Percentiles rank a stretch among this genome's conserved stretches.
Evolutionary conservation across 108 stramenopile genomes (phyloP).

Genomic region (Mayamaea pseudoterrestris): DNA sequence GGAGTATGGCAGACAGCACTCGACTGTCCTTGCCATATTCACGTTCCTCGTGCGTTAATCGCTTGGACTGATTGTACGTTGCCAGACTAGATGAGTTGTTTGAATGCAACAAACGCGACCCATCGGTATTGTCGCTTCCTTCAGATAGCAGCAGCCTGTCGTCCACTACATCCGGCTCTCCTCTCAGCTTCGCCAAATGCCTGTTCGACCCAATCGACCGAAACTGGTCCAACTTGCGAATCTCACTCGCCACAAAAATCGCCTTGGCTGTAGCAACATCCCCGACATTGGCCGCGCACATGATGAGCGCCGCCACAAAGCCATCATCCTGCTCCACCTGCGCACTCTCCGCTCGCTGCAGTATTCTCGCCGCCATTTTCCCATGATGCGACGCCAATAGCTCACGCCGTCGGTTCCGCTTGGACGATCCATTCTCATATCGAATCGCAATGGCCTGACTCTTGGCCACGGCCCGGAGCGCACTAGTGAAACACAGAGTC

Average conservation of each 20-base stretch:
- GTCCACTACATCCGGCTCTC: not conserved
- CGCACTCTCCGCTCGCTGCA: slow-evolving; percentile 63
- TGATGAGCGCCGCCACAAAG: slow-evolving; percentile 62
- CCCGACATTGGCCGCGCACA: slow-evolving; percentile 70
- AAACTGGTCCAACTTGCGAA: slow-evolving; percentile 59
- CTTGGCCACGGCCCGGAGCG: slow-evolving; percentile 52
- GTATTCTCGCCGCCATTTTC: slow-evolving; percentile 56
- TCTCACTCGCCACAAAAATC: slow-evolving; percentile 57
- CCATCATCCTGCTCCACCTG: slow-evolving; percentile 77
- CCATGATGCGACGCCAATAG: slow-evolving; percentile 63
- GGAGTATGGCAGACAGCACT: slow-evolving; percentile 40
- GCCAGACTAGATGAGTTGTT: not conserved
- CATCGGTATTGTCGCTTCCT: not conserved
- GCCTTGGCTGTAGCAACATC: slow-evolving; percentile 79
- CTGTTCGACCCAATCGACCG: slow-evolving; percentile 55
- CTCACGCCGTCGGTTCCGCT: slow-evolving; percentile 47
- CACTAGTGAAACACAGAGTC: slow-evolving; percentile 64
- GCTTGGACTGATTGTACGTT: not conserved
- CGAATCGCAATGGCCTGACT: slow-evolving; percentile 62
- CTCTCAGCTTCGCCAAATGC: slow-evolving; percentile 19
- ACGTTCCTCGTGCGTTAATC: slow-evolving; percentile 32
- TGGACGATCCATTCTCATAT: slow-evolving; percentile 52
- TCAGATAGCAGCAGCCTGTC: not conserved
- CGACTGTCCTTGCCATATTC: slow-evolving; percentile 73
- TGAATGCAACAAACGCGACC: too few relatives aligned